phyloP scores from a whole-genome alignment of 371 early-diverging fungal genomes.

The Mortierella sp. region DNA sequence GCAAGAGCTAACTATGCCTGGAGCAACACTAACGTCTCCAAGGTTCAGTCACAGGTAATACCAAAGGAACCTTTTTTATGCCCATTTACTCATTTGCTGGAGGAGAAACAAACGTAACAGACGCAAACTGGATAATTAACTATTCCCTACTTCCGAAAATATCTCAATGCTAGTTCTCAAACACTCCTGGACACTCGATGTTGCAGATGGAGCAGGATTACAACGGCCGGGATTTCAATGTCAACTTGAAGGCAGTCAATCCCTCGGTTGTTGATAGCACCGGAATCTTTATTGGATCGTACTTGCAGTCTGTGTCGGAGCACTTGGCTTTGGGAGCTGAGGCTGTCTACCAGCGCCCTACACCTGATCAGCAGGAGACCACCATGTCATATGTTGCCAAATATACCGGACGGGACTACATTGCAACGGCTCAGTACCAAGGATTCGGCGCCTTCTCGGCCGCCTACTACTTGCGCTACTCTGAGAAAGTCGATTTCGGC shows the following conservation, averaged over 20 bases:
- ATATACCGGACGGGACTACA: slow-evolving; percentile 80
- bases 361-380: slow-evolving; percentile 87
- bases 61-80: not conserved
- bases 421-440: slow-evolving; percentile 89
- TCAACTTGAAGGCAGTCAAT: slow-evolving; percentile 95
- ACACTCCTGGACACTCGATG: slow-evolving; percentile 88
- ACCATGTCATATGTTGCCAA: slow-evolving; percentile 82
- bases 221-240: slow-evolving; percentile 87
- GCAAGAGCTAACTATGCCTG: slow-evolving; percentile 81
- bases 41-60: slow-evolving; percentile 85
- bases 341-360: slow-evolving; percentile 88
- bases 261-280: slow-evolving; percentile 92
- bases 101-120: not conserved
- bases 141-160: not conserved
- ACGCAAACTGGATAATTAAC: not conserved
- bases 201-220: slow-evolving; percentile 93
- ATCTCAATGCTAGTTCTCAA: slow-evolving; percentile 62
- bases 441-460: slow-evolving; percentile 88
- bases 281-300: slow-evolving; percentile 89
- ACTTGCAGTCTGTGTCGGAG: slow-evolving; percentile 92
- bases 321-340: slow-evolving; percentile 91
- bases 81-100: not conserved
- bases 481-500: slow-evolving; percentile 94
- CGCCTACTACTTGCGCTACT: slow-evolving; percentile 92
- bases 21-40: slow-evolving; percentile 72